Base-by-base conservation (phyloP, 31 red algal species). In the Porphyra umbilicalis region DNA sequence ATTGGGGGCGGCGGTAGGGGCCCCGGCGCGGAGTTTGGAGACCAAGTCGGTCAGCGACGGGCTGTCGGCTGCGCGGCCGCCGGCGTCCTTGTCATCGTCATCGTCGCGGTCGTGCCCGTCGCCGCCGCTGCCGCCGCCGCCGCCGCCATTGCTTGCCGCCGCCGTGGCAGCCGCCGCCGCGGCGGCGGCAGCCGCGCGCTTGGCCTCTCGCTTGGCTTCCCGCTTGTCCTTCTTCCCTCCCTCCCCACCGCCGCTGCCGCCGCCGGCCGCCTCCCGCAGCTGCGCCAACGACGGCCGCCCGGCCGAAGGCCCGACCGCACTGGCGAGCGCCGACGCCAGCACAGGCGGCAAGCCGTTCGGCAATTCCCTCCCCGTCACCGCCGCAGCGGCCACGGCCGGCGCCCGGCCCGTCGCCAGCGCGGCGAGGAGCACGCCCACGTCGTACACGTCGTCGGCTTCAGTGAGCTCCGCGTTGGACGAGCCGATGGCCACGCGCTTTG, bases 391-490 rank as follows among this genome's bases (percentile, higher is more conserved):
- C 37, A 84, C 89, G 38, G 38, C 40, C 15, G 89, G 79, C 34
- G 67, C 84, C 10, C 76, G 46, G 38, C 81, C 81, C 76, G 87
- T 87, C 6, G 83, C 35, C 11, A 92, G 36, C 29, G 80, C 85
- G 42, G 80, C 86, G 16, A 92, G 34, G 33, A 92, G 75, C 37
- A 92, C 20, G 16, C 89, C 89, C 36, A 92, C 82, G 83, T 92
- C 89, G 77, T 84, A 92, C 32, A 81, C 80, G 76, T 92, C 89
- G 80, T 86, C 89, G n/a, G 80, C 77, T 13, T 38, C 39, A 39
- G 40, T 81, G 39, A 85, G 57, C 38, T 84, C 88, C 14, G 83
- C 79, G 79, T 85, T 85, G 46, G 85, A 83, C 1, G 80, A 40
- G 71, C 76, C 76, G 35, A 85, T 85, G 29, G 83, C 88, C 6